These are phyloP conservation scores for Digitaria exilis DNA, from an alignment of 202 grass and related monocot species.

Conservation along the genomic window DNA sequence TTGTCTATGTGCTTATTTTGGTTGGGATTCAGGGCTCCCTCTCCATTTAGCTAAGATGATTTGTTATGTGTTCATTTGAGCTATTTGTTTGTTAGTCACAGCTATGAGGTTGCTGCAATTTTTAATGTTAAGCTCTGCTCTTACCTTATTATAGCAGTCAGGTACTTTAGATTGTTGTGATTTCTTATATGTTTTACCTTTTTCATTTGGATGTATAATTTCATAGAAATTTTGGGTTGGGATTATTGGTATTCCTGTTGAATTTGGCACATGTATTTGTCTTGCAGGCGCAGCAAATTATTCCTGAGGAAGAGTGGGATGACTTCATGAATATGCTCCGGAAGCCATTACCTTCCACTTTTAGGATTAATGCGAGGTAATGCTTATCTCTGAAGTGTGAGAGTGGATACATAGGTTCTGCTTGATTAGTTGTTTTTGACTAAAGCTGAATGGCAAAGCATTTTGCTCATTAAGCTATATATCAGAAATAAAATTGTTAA, in stretches of 20 bases:
- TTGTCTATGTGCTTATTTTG: neutral
- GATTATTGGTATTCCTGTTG: neutral
- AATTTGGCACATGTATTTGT: neutral
- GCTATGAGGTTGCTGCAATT: neutral
- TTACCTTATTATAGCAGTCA: neutral
- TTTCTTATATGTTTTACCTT: neutral
- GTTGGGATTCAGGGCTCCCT: neutral
- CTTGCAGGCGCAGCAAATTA: slow-evolving; percentile 73
- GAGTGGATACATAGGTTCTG: neutral
- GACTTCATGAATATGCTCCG: slow-evolving; percentile 70
- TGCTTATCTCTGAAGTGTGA: slow-evolving; percentile 12
- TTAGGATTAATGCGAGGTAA: slow-evolving; percentile 93
- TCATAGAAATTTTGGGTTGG: neutral
- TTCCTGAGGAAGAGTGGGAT: slow-evolving; percentile 81
- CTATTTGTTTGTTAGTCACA: neutral
- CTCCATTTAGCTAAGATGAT: neutral
- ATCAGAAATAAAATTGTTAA: neutral
- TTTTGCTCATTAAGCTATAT: slow-evolving; percentile 13
- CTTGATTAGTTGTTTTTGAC: neutral
- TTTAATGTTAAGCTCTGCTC: neutral
- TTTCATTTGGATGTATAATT: neutral
- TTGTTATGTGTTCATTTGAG: slow-evolving; percentile 7
- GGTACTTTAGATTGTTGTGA: neutral
- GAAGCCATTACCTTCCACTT: slow-evolving; percentile 84
- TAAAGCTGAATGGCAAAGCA: neutral